Conservation (phyloP, 2,329 filamentous ascomycete genomes). For the Colletotrichum destructivum region DNA sequence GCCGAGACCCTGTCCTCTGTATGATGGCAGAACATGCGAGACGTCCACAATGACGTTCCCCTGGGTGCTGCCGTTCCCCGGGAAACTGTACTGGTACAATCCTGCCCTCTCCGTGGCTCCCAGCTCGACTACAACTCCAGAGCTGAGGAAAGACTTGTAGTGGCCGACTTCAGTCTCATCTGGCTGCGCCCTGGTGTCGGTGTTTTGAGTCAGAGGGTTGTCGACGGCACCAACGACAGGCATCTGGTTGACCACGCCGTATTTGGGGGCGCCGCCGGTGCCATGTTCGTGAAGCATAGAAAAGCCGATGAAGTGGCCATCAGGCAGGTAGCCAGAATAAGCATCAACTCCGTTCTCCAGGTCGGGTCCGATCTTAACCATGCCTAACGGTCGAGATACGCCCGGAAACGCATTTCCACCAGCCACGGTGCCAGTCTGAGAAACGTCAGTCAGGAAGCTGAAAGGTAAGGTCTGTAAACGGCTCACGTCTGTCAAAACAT, state of each 20-base stretch:
- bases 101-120: conserved; percentile 70
- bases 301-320: conserved; percentile 71
- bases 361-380: conserved; percentile 67
- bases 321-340: conserved; percentile 67
- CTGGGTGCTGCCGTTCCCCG: conserved; percentile 50
- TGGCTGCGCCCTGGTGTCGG: conserved; percentile 65
- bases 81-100: conserved; percentile 74
- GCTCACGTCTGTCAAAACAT: conserved; percentile 55
- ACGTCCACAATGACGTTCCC: conserved; percentile 74
- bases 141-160: conserved; percentile 70
- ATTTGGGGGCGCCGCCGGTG: conserved; percentile 79
- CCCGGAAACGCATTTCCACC: conserved; percentile 67
- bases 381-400: conserved; percentile 62
- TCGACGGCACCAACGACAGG: conserved; percentile 64
- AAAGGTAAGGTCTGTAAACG: neutral
- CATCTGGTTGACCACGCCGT: conserved; percentile 75
- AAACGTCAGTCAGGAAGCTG: conserved; percentile 16
- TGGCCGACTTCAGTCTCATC: conserved; percentile 72
- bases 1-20: conserved; percentile 71
- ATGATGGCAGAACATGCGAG: conserved; percentile 76
- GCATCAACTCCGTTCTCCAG: conserved; percentile 64
- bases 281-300: conserved; percentile 77
- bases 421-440: conserved; percentile 60
- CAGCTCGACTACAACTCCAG: conserved; percentile 71
- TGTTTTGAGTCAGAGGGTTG: conserved; percentile 69